Percentiles rank a stretch among this genome's conserved stretches.
These are phyloP conservation scores for Boechera retrofracta DNA, from an alignment of 345 rosid species.

Conservation along the genomic window DNA sequence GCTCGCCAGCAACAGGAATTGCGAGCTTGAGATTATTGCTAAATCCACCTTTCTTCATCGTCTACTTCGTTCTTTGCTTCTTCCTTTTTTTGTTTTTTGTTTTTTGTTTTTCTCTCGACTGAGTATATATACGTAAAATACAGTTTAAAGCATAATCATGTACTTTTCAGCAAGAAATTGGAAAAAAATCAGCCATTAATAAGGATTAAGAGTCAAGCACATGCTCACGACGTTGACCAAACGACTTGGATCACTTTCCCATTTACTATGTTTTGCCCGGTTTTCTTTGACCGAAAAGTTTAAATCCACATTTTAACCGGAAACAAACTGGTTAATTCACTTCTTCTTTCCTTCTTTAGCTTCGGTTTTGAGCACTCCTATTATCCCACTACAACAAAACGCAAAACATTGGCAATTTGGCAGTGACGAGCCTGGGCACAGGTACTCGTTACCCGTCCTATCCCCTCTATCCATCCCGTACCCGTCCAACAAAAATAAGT, in stretches of 20 bases:
- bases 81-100: no score
- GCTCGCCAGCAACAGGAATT: constrained; percentile 62
- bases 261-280: constrained; percentile 19
- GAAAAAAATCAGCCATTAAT: neutral
- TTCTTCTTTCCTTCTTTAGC: neutral
- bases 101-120: neutral
- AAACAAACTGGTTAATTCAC: neutral
- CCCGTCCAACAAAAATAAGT: no score
- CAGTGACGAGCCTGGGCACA: no score
- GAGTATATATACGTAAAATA: neutral
- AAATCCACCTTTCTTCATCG: constrained; percentile 72
- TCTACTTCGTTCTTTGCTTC: neutral
- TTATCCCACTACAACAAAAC: neutral
- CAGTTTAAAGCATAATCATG: constrained; percentile 8
- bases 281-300: neutral
- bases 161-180: constrained; percentile 10
- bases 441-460: no score
- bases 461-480: no score
- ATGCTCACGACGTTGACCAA: constrained; percentile 36
- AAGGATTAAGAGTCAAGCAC: constrained; percentile 18
- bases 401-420: no score
- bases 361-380: neutral
- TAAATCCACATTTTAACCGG: constrained; percentile 1
- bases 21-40: constrained; percentile 66
- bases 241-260: constrained; percentile 10